Conservation (phyloP, 768 basidiomycete species). For the Podaxis rugospora region DNA sequence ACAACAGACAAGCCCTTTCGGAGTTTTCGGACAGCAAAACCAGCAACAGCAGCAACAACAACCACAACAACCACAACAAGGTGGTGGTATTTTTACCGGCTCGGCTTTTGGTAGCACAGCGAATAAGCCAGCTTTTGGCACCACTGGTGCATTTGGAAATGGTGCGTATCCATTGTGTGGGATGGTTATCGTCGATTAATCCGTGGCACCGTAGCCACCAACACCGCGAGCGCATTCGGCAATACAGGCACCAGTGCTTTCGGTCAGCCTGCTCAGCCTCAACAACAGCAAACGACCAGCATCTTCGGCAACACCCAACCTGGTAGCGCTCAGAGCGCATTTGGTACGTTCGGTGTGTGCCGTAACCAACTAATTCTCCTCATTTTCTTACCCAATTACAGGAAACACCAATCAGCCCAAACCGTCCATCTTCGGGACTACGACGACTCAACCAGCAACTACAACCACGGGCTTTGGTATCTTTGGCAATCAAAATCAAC, state of each 20-base stretch:
- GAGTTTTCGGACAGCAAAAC: constrained; percentile 48
- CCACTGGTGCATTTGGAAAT: constrained; percentile 30
- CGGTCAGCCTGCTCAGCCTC: constrained; percentile 17
- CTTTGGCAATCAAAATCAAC: constrained; percentile 27
- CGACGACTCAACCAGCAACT: constrained; percentile 21
- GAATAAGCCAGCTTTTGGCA: constrained; percentile 25
- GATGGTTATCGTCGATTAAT: not conserved
- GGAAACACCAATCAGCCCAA: constrained; percentile 16
- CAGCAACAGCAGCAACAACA: constrained; percentile 34
- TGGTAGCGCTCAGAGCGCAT: constrained; percentile 35
- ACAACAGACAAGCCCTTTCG: constrained; percentile 35
- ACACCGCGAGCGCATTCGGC: constrained; percentile 23
- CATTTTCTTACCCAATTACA: constrained; percentile 4
- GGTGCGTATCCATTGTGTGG: constrained; percentile 14
- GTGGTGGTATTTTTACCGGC: constrained; percentile 22
- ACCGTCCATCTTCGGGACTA: constrained; percentile 30
- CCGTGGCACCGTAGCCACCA: not conserved
- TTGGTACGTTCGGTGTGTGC: constrained; percentile 21
- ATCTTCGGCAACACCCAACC: constrained; percentile 28
- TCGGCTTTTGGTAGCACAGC: constrained; percentile 30
- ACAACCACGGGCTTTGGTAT: constrained; percentile 26
- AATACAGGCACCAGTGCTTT: constrained; percentile 21
- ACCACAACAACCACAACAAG: constrained; percentile 28
- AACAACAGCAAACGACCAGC: constrained; percentile 28
- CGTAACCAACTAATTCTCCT: not conserved